A percentile compares a stretch with the other conserved stretches of the same genome.
Conservation (phyloP, 177 flowering plant species). For the Vitis hybrid region DNA sequence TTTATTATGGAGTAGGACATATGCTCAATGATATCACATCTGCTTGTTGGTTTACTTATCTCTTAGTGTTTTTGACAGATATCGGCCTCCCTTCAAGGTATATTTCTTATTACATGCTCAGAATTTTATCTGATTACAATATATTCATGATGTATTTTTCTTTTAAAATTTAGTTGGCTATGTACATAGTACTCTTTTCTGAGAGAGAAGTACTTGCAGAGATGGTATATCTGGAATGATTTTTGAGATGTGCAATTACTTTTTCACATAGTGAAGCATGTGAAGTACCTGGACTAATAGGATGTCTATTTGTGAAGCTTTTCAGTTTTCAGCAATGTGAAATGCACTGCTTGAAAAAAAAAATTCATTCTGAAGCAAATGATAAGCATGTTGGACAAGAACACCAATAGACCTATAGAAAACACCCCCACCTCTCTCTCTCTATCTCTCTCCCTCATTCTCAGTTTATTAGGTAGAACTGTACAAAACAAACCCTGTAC, state of each 20-base stretch:
- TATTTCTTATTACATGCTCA: neutral
- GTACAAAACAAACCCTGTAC: too few species aligned
- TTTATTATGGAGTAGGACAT: slow-evolving; percentile 87
- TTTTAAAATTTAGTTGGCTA: neutral
- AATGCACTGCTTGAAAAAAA: too few species aligned
- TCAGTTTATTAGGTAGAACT: too few species aligned
- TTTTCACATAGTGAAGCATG: neutral
- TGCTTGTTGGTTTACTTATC: slow-evolving; percentile 96
- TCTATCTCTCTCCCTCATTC: too few species aligned
- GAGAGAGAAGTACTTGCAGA: neutral
- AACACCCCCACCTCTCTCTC: too few species aligned
- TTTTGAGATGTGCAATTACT: neutral
- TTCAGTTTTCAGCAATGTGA: too few species aligned
- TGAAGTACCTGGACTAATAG: too few species aligned
- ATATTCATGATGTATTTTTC: neutral
- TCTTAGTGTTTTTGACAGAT: slow-evolving; percentile 79
- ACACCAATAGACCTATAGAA: too few species aligned
- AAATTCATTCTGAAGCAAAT: too few species aligned
- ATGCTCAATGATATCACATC: slow-evolving; percentile 98
- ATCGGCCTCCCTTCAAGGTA: slow-evolving; percentile 87
- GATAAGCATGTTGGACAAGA: too few species aligned
- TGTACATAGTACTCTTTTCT: neutral
- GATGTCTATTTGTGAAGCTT: too few species aligned
- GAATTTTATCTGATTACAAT: neutral
- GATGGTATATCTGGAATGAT: neutral